Base-by-base conservation (phyloP, 305 asterid genomes). In the Plantago coronopus region DNA sequence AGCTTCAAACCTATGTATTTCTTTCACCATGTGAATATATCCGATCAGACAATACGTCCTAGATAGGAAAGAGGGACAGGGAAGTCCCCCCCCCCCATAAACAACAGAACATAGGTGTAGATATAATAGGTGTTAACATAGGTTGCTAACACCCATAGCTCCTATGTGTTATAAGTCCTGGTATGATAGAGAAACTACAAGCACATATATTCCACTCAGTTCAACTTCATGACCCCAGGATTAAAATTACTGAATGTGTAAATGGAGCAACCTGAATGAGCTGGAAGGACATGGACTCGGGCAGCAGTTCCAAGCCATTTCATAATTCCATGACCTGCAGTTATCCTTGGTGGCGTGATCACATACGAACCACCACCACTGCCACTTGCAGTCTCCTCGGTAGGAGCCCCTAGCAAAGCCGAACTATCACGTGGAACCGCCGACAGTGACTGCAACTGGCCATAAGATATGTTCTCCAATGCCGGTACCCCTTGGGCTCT, bases 401-500 rank as follows among this genome's bases (percentile, higher is more conserved):
- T 54, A 27, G 44, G 66, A 72, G 69, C 75, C 44, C 80, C 86
- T 51, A 69, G 38, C 57, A 82, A 59, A 27, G 79, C 62, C 9
- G 83, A 78, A 58, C 74, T 68, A 70, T 93, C 90, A n/a, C 74
- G 79, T 8, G 96, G 95, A 67, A 93, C 85, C 17, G 84, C 77
- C 11, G 97, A 89, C 25, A 79, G 80, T 12, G 85, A 89, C 75
- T 85, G 97, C 50, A 85, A 78, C 83, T 94, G 99, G 54, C 99
- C 99, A 50, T 85, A 72, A 37, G 99, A 94, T 54, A 94, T 73
- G 70, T 94, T 94, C 75, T 94, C 99, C 85, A 94, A 73, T 54
- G 68, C 21, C 2, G 79, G 51, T 50, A 63, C 48, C 53, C 81
- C 84, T 13, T 72, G 84, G 65, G 69, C 71, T 61, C 81, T 75